phyloP scores from a whole-genome alignment of 345 rosid species.

The Eucalyptus cloeziana region DNA sequence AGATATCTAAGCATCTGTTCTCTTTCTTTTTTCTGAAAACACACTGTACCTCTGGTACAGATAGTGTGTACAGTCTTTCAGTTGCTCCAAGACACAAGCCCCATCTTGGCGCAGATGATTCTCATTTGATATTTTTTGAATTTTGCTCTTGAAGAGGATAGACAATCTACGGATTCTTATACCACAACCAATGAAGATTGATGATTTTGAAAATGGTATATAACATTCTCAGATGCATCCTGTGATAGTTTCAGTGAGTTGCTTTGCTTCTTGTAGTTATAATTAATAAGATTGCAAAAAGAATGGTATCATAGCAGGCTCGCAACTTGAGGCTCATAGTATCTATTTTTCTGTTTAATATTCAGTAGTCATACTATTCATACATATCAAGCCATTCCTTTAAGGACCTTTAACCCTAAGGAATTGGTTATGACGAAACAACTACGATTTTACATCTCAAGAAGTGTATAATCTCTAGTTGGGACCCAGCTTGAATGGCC shows the following conservation, averaged over 20 bases:
- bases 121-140: not conserved
- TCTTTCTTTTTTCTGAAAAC: not conserved
- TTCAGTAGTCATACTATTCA: not conserved
- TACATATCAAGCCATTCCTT: not conserved
- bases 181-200: not conserved
- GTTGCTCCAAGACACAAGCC: not conserved
- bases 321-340: not conserved
- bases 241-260: not conserved
- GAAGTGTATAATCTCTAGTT: not conserved
- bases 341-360: not conserved
- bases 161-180: not conserved
- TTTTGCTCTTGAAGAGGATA: not conserved
- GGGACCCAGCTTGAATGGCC: not conserved
- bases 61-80: not conserved
- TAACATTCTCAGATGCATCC: not conserved
- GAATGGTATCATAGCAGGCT: not conserved
- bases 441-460: not conserved
- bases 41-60: not conserved
- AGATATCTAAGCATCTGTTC: not conserved
- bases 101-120: not conserved
- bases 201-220: not conserved
- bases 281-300: not conserved
- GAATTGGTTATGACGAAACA: not conserved
- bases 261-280: not conserved
- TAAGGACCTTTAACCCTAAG: not conserved